Evolutionary conservation across 2,329 filamentous ascomycete species (phyloP).

Genomic region (Pseudovirgaria hyperparasitica): DNA sequence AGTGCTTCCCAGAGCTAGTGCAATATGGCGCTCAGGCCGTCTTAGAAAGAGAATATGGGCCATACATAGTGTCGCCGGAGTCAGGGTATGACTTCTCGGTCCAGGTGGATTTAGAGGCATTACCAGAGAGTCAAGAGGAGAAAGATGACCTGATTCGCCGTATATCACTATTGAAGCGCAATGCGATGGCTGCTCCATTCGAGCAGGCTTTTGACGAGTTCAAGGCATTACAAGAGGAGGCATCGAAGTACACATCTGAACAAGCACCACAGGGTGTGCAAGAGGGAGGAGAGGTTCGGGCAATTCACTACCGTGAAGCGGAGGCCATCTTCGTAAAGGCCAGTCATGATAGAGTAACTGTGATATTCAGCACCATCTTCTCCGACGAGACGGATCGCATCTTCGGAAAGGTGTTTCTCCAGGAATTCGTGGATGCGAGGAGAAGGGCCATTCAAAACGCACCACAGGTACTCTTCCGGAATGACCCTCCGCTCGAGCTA

Average conservation of each 20-base stretch:
- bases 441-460: conserved; percentile 95
- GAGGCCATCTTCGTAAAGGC: conserved; percentile 99
- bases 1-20: conserved; percentile 86
- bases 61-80: conserved; percentile 79
- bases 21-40: conserved; percentile 87
- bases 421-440: conserved; percentile 92
- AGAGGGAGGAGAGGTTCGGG: conserved; percentile 86
- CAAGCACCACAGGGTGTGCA: conserved; percentile 80
- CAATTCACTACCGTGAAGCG: conserved; percentile 96
- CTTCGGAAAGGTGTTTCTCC: conserved; percentile 91
- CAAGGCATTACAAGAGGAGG: conserved; percentile 72
- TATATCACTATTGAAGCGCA: conserved; percentile 87
- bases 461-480: conserved; percentile 90
- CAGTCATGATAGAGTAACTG: conserved; percentile 90
- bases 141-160: conserved; percentile 77
- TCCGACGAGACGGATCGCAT: conserved; percentile 94
- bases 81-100: conserved; percentile 94
- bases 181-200: conserved; percentile 97
- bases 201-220: conserved; percentile 94
- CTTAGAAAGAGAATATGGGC: conserved; percentile 85
- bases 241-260: conserved; percentile 85
- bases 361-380: conserved; percentile 98
- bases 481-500: conserved; percentile 85
- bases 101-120: conserved; percentile 71
- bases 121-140: conserved; percentile 74